Conservation (phyloP, 306 rosid species). For the Begonia fuchsioides region DNA sequence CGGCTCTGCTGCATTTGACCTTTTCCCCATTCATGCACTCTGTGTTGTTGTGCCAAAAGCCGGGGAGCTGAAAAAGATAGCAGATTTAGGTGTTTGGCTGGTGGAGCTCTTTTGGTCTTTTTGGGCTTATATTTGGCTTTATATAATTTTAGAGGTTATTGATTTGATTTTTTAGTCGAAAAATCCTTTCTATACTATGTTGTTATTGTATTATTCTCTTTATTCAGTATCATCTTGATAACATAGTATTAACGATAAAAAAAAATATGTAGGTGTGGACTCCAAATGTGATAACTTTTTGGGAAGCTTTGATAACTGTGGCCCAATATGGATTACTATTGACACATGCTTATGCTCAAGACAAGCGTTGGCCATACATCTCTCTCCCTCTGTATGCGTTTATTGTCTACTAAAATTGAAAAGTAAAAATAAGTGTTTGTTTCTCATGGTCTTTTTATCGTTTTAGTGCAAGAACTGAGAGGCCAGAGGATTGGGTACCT, state of each 20-base stretch:
- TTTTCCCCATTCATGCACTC: slow-evolving; percentile 92
- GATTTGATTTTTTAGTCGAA: too few species aligned
- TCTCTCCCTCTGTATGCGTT: slow-evolving; percentile 61
- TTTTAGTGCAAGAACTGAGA: slow-evolving; percentile 62
- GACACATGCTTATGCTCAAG: slow-evolving; percentile 94
- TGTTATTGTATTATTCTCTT: too few species aligned
- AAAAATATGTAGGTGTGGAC: slow-evolving; percentile 64
- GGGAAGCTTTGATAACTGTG: slow-evolving; percentile 90
- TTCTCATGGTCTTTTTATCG: slow-evolving; percentile 21
- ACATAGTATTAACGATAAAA: too few species aligned
- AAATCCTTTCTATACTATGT: too few species aligned
- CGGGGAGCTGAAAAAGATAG: slow-evolving; percentile 80
- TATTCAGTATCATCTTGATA: too few species aligned
- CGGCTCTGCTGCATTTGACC: slow-evolving; percentile 97
- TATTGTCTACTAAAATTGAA: slow-evolving; percentile 5
- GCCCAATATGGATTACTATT: slow-evolving; percentile 69
- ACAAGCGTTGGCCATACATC: slow-evolving; percentile 85
- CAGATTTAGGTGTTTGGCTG: slow-evolving; percentile 90
- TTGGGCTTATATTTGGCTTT: slow-evolving; percentile 96
- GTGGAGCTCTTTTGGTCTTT: slow-evolving; percentile 96
- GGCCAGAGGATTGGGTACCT: slow-evolving; percentile 95
- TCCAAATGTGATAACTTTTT: slow-evolving; percentile 71
- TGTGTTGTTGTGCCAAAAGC: slow-evolving; percentile 81
- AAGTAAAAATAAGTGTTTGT: slow-evolving; percentile 3
- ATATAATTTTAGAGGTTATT: slow-evolving; percentile 74